Percentiles rank a stretch among this genome's conserved stretches.
These are phyloP conservation scores for Inga oerstediana DNA, from an alignment of 306 rosid species.

Conservation along the genomic window DNA sequence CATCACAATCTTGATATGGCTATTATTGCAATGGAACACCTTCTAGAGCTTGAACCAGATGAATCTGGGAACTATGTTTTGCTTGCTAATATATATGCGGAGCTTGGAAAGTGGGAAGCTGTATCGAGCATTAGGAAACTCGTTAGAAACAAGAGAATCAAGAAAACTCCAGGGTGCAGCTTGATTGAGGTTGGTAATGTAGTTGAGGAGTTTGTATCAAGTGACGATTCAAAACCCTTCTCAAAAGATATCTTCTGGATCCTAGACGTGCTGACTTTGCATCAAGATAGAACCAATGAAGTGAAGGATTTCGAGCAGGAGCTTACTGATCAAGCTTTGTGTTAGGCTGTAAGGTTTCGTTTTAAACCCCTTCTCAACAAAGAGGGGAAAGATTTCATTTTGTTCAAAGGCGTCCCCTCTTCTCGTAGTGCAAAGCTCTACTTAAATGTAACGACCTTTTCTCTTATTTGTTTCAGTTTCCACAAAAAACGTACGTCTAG, in stretches of 20 bases:
- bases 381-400: neutral
- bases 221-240: slow-evolving; percentile 61
- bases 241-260: slow-evolving; percentile 55
- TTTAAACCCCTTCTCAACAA: neutral
- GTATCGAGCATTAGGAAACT: slow-evolving; percentile 67
- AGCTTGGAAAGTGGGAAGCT: slow-evolving; percentile 73
- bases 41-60: slow-evolving; percentile 74
- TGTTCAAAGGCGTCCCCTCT: slow-evolving; percentile 6
- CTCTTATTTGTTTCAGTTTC: no score
- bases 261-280: slow-evolving; percentile 46
- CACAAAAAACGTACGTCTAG: neutral
- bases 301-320: slow-evolving; percentile 33
- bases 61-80: slow-evolving; percentile 81
- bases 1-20: slow-evolving; percentile 70
- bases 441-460: no score
- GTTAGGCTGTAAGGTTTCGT: neutral
- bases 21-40: slow-evolving; percentile 59
- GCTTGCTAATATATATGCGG: slow-evolving; percentile 78
- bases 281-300: slow-evolving; percentile 37
- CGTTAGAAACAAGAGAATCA: slow-evolving; percentile 57
- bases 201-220: slow-evolving; percentile 66
- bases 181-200: slow-evolving; percentile 61
- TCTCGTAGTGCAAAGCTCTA: no score
- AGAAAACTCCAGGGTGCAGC: slow-evolving; percentile 81
- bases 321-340: slow-evolving; percentile 1